Base-by-base conservation (phyloP, 768 basidiomycete genomes). In the Tubosaeta sp. region DNA sequence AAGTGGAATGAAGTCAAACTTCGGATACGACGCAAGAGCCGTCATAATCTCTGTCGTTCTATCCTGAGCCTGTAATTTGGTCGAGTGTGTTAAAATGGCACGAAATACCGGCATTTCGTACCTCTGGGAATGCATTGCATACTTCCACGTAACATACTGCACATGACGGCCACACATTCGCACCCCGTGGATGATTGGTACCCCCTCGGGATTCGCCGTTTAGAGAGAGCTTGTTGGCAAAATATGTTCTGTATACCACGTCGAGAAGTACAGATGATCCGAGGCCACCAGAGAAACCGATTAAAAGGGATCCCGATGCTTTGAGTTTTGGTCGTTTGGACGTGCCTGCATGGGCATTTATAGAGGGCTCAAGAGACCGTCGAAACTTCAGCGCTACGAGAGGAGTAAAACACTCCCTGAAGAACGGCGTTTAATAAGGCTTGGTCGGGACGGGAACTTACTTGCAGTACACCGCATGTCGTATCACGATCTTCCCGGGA, bases 401-500 rank as follows among this genome's bases (percentile, higher is more conserved):
- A 5, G 82, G 78, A 34, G 76, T 72, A 66, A 91, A 89, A 59
- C 88, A 90, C 4, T 73, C 77, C 67, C 84, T 86, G 58, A 4
- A 22, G 35, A 27, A 7, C 10, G 35, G 35, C 38, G 32, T 22
- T 11, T 6, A 6, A 27, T 18, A 30, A 13, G 3, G 9, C 44
- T 41, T 10, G 9, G 34, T 30, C 76, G 34, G 3, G 34, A 35
- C 12, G 3, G 3, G 3, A 30, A 60, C 80, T 59, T 60, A 89
- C 89, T 82, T 88, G 87, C 90, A 92, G 62, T 91, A 92, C 18
- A 88, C 85, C 13, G 86, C 82, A 64, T 91, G 87, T 36, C 87
- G 77, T 49, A 90, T 81, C 43, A 90, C 82, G 25, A 90, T 71
- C 46, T 82, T 86, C 21, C 87, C 90, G 7, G 49, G 56, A 22